Percentiles rank a stretch among this genome's conserved stretches.
phyloP scores from a whole-genome alignment of 2,329 filamentous ascomycete genomes.

The Amesomyces nigricolor region DNA sequence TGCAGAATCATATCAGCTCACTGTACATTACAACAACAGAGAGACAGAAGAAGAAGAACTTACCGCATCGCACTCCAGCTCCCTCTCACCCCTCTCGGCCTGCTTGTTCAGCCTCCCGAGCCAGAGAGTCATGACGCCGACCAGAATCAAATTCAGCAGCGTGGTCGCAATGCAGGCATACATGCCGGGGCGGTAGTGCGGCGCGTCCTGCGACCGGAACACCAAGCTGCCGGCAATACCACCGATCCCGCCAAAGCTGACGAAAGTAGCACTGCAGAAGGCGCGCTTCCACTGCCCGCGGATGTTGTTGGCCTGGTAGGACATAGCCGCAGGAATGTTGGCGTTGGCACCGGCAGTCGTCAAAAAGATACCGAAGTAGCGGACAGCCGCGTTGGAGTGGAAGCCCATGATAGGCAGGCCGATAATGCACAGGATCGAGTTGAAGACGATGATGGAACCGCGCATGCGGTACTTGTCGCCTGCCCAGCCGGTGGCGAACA shows the following conservation, averaged over 20 bases:
- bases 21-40: slow-evolving; percentile 14
- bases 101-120: slow-evolving; percentile 43
- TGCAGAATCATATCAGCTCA: slow-evolving; percentile 14
- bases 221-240: slow-evolving; percentile 71
- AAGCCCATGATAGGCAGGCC: slow-evolving; percentile 71
- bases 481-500: slow-evolving; percentile 53
- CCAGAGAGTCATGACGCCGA: slow-evolving; percentile 36
- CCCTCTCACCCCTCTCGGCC: slow-evolving; percentile 49
- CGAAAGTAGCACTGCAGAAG: slow-evolving; percentile 68
- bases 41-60: slow-evolving; percentile 27
- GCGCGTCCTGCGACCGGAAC: slow-evolving; percentile 52
- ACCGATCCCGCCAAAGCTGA: slow-evolving; percentile 71
- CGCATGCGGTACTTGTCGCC: slow-evolving; percentile 64
- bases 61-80: slow-evolving; percentile 47
- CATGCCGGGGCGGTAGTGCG: slow-evolving; percentile 49
- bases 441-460: slow-evolving; percentile 60
- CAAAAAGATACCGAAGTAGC: slow-evolving; percentile 72
- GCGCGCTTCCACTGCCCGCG: slow-evolving; percentile 85
- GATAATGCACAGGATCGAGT: slow-evolving; percentile 60
- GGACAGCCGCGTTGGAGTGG: slow-evolving; percentile 46
- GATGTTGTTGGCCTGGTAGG: slow-evolving; percentile 84
- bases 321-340: slow-evolving; percentile 68
- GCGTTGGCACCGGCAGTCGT: slow-evolving; percentile 71
- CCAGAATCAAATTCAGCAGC: slow-evolving; percentile 42
- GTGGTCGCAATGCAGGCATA: slow-evolving; percentile 50